Base-by-base conservation (phyloP, 306 rosid species). In the Herpetospermum pedunculosum region DNA sequence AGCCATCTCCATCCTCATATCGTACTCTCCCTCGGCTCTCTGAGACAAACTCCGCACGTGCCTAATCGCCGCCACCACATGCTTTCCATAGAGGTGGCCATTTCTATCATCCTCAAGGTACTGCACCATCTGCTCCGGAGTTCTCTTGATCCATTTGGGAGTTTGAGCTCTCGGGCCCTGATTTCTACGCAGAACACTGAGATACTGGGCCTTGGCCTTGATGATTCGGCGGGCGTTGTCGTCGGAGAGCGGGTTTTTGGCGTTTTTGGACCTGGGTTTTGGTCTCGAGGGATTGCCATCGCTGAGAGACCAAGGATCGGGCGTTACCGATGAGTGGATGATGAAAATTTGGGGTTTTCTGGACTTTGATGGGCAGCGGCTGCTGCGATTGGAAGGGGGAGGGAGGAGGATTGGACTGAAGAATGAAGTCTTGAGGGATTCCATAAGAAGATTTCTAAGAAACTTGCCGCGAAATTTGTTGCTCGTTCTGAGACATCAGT, bases 221-320 rank as follows among this genome's bases (percentile, higher is more conserved):
- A 93, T 93, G n/a, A 93, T 84, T 74, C 98, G 96, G 40, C 98
- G 91, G 1, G 98, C 98, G 81, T 89, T 84, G 82, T 93, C 87
- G 78, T 90, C 98, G 29, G 98, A 89, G 26, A 91, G 91, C 2
- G 97, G 94, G 3, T 74, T 83, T 78, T 87, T 93, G 4, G 90
- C 83, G 76, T 85, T 78, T 72, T 52, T 81, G 38, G 84, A 55
- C 50, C 68, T 69, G 2, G 97, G 97, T 47, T 85, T 90, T 7
- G 97, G 93, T 19, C 83, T 80, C 7, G 78, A 21, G 0, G 86
- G 91, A 79, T 88, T 77, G n/a, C 92, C 91, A 35, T 74, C 80
- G 67, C 63, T 77, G 71, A 76, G 89, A 35, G 96, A 84, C 97
- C 98, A 92, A 0, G 98, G 98, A 89, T 92, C 98, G 0, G 93